Evolutionary conservation across 1,139 yeast species (phyloP).

Genomic region (Candida smagusa): DNA sequence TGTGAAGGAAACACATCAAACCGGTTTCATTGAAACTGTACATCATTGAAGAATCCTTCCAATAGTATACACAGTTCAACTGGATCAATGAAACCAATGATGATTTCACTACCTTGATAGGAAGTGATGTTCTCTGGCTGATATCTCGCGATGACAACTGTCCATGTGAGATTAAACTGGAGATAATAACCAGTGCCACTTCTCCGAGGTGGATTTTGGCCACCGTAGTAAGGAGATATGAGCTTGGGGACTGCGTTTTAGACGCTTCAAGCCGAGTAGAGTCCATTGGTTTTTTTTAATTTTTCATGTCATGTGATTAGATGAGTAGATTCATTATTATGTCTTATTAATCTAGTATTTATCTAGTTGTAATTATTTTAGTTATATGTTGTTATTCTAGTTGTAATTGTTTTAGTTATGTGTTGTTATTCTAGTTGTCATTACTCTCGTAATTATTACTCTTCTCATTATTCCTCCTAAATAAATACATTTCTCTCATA

Average conservation of each 20-base stretch:
- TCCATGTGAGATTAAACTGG: conserved; percentile 58
- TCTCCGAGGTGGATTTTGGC: conserved; percentile 61
- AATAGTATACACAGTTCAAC: conserved; percentile 56
- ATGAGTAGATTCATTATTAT: too few species aligned
- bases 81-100: conserved; percentile 65
- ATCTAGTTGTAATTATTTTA: too few species aligned
- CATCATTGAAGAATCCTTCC: conserved; percentile 47
- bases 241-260: conserved; percentile 58
- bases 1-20: conserved; percentile 58
- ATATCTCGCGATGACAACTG: conserved; percentile 52
- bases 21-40: conserved; percentile 69
- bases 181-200: conserved; percentile 54
- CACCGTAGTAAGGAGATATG: conserved; percentile 53
- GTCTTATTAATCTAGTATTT: too few species aligned
- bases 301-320: neutral
- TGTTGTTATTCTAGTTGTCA: too few species aligned
- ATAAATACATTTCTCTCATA: too few species aligned
- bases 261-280: conserved; percentile 20
- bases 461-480: too few species aligned
- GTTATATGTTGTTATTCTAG: too few species aligned
- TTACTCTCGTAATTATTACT: too few species aligned
- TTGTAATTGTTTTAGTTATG: too few species aligned
- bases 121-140: conserved; percentile 36
- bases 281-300: conserved; percentile 10
- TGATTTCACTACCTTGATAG: conserved; percentile 46